phyloP scores from a whole-genome alignment of 1,139 yeast species.

The Yamadazyma mexicana region DNA sequence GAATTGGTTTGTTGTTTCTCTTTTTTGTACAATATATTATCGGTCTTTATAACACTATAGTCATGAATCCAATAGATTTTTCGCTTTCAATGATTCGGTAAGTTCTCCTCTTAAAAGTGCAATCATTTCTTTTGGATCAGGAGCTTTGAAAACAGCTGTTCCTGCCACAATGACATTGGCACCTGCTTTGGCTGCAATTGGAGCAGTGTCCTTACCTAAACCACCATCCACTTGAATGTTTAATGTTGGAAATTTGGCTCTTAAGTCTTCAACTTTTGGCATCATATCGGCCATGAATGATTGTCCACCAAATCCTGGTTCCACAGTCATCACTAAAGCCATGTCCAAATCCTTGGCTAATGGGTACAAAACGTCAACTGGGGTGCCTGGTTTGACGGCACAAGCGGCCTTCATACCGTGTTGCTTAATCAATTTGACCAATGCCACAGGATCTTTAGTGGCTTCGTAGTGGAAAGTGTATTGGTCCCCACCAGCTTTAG shows the following conservation, averaged over 20 bases:
- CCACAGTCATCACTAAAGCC: slow-evolving; percentile 97
- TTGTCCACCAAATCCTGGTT: slow-evolving; percentile 99
- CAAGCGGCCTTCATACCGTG: slow-evolving; percentile 93
- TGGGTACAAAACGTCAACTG: slow-evolving; percentile 79
- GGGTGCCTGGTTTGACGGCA: slow-evolving; percentile 92
- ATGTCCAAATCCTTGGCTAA: slow-evolving; percentile 79
- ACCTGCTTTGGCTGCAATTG: slow-evolving; percentile 87
- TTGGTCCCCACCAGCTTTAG: slow-evolving; percentile 93
- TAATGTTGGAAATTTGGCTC: slow-evolving; percentile 72
- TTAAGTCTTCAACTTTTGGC: slow-evolving; percentile 83
- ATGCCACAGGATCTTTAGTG: slow-evolving; percentile 71
- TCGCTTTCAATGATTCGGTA: slow-evolving; percentile 27
- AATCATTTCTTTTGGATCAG: slow-evolving; percentile 74
- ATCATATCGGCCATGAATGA: slow-evolving; percentile 94
- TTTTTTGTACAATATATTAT: slow-evolving; percentile 3
- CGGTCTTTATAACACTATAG: neutral
- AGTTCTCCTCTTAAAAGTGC: slow-evolving; percentile 65
- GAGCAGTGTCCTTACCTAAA: slow-evolving; percentile 78
- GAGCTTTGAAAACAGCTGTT: slow-evolving; percentile 85
- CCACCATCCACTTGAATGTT: slow-evolving; percentile 98
- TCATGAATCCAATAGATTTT: slow-evolving; percentile 9
- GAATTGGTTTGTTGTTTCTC: too few relatives aligned
- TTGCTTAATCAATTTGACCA: slow-evolving; percentile 72
- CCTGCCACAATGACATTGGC: slow-evolving; percentile 99
- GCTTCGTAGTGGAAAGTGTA: slow-evolving; percentile 97